Evolutionary conservation across 768 basidiomycete species (phyloP).

Genomic region (Cyathus striatus): DNA sequence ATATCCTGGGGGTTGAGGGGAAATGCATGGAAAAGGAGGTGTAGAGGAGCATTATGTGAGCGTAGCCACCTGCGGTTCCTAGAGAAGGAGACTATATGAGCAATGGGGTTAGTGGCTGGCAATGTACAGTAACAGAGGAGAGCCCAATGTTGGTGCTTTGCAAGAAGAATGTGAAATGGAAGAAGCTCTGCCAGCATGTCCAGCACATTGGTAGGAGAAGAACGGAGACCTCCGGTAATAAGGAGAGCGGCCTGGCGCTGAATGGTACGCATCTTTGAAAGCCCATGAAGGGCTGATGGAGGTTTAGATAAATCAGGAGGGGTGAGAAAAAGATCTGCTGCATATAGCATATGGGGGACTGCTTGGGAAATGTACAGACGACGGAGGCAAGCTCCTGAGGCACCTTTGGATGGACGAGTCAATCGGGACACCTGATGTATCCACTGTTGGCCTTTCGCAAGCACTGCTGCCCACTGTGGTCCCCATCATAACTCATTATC

Average conservation of each 20-base stretch:
- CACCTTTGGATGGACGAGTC: slow-evolving; percentile 12
- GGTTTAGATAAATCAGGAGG: not conserved
- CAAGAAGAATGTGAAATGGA: slow-evolving; percentile 11
- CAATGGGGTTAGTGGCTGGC: slow-evolving; percentile 14
- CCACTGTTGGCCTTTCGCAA: slow-evolving; percentile 16
- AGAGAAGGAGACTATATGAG: slow-evolving; percentile 1
- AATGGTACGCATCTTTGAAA: not conserved
- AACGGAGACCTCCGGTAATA: slow-evolving; percentile 10
- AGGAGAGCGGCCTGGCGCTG: slow-evolving; percentile 6
- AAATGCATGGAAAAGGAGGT: slow-evolving; percentile 2
- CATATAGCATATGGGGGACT: slow-evolving; percentile 25
- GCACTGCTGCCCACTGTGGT: not conserved
- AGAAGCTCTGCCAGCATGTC: slow-evolving; percentile 14
- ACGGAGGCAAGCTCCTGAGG: slow-evolving; percentile 7
- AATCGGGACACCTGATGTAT: slow-evolving; percentile 13
- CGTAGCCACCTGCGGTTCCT: slow-evolving; percentile 3
- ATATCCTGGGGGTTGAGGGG: slow-evolving; percentile 1
- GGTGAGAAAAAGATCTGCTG: slow-evolving; percentile 17
- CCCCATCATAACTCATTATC: slow-evolving; percentile 20
- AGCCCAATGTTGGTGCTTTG: slow-evolving; percentile 9
- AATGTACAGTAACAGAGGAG: slow-evolving; percentile 13
- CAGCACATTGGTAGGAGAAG: slow-evolving; percentile 11
- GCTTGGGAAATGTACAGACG: slow-evolving; percentile 18
- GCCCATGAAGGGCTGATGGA: not conserved
- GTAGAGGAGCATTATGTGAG: slow-evolving; percentile 5